Percentiles rank a stretch among this genome's conserved stretches.
Evolutionary conservation across 768 basidiomycete species (phyloP).

Genomic region (Rhodotorula sphaerocarpa): DNA sequence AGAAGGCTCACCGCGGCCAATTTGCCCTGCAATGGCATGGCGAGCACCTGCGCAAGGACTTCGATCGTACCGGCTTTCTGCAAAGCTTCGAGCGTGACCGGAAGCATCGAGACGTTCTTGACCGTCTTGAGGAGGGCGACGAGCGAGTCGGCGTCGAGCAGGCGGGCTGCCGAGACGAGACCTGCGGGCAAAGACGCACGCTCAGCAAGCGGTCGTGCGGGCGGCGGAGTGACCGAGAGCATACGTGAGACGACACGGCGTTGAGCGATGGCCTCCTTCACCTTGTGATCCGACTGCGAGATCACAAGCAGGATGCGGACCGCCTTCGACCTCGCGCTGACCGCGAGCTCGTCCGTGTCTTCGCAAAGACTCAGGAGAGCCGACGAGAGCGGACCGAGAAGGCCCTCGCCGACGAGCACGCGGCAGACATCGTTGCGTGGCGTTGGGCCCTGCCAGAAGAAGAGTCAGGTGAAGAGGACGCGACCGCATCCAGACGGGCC

Average conservation of each 20-base stretch:
- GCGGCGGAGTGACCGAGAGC: slow-evolving; percentile 41
- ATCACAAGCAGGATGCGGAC: slow-evolving; percentile 82
- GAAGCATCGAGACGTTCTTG: slow-evolving; percentile 91
- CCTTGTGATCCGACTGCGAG: slow-evolving; percentile 86
- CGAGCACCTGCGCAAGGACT: slow-evolving; percentile 73
- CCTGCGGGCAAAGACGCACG: slow-evolving; percentile 49
- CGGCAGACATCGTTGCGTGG: slow-evolving; percentile 98
- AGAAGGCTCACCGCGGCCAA: slow-evolving; percentile 64
- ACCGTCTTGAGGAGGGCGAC: slow-evolving; percentile 86
- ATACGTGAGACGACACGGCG: slow-evolving; percentile 79
- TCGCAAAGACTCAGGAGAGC: slow-evolving; percentile 79
- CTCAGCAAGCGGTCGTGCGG: too few species aligned
- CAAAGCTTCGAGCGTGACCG: slow-evolving; percentile 77
- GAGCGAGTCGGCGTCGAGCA: slow-evolving; percentile 78
- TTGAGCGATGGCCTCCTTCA: slow-evolving; percentile 82
- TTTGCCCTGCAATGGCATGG: slow-evolving; percentile 66
- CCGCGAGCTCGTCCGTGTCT: slow-evolving; percentile 54
- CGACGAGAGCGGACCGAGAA: slow-evolving; percentile 82
- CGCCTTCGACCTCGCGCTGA: slow-evolving; percentile 70
- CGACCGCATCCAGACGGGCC: too few species aligned
- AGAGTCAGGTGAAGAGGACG: too few species aligned
- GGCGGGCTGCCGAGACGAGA: slow-evolving; percentile 72
- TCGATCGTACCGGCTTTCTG: slow-evolving; percentile 95
- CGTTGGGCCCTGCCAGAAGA: slow-evolving; percentile 62
- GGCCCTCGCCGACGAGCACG: slow-evolving; percentile 93